Base-by-base conservation (phyloP, 169 alveolate species). In the Eimeria tenella region DNA sequence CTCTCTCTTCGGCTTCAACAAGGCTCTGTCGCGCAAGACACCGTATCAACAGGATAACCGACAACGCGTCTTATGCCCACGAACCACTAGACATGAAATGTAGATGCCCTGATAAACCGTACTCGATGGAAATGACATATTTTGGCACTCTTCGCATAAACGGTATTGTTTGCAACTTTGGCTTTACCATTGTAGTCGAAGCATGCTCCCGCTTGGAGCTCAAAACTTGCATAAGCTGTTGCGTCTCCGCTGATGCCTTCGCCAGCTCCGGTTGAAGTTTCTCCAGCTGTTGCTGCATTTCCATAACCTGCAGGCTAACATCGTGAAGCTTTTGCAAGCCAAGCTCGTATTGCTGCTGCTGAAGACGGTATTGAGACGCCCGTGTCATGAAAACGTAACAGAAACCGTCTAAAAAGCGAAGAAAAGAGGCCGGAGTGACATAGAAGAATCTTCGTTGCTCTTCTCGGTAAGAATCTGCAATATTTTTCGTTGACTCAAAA, bases 371-470 rank as follows among this genome's bases (percentile, higher is more conserved):
- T 93, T 97, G 99, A 42, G 97, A 98, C 58, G 98, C 98, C 96
- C 98, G 98, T 52, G 94, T 94, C 65, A 97, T 97, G 96, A 98
- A 98, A 83, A 98, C 98, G 84, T 96, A 96, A 96, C 97, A 98
- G 96, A 98, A 99, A 81, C 98, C 97, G 94, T 98, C 98, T 86
- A 99, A 97, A 94, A 98, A 98, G 86, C 98, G 97, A 79, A 98
- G 97, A 96, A 97, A 99, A 21, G 99, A 98, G 82, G 98, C 98
- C 4, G 99, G 99, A 6, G 99, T 99, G 74, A 98, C 99, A 94
- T 99, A 98, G 86, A 98, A 99, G 94, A 97, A 97, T 93, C 98
- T 97, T 95, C 98, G 94, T 73, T 96, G 94, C 94, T 98, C 99
- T 73, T 96, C 91, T 21, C 95, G 90, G 96, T 97, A 98, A 93